Evolutionary conservation across 208 protist genomes (phyloP).

Genomic region (Sergeia podlipaevii): DNA sequence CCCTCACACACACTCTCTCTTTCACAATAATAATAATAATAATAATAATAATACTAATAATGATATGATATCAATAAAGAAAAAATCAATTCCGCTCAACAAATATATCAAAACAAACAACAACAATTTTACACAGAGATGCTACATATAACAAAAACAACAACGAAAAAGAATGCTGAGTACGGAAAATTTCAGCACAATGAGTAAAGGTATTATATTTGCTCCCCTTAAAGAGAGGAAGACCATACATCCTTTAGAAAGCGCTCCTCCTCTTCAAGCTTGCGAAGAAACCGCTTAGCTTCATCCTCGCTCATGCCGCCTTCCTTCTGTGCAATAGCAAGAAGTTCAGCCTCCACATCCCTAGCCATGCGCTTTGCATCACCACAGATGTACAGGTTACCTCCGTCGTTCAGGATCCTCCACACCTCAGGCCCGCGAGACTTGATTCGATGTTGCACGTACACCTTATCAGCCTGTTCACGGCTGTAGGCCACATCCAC

Average conservation of each 20-base stretch:
- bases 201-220: no score
- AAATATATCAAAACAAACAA: no score
- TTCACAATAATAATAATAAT: no score
- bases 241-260: constrained; percentile 89
- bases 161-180: not conserved
- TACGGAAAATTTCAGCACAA: no score
- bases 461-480: constrained; percentile 76
- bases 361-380: constrained; percentile 91
- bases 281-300: constrained; percentile 49
- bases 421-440: constrained; percentile 57
- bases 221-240: constrained; percentile 24
- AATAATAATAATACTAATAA: no score
- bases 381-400: constrained; percentile 90
- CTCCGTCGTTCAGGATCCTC: constrained; percentile 59
- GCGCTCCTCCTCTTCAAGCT: constrained; percentile 51
- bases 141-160: no score
- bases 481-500: constrained; percentile 85
- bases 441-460: constrained; percentile 90
- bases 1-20: no score
- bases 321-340: constrained; percentile 43
- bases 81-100: no score
- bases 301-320: constrained; percentile 36
- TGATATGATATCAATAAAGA: no score
- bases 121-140: no score
- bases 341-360: constrained; percentile 77